These are phyloP conservation scores for Sisymbrium irio DNA, from an alignment of 345 rosid species.

Conservation along the genomic window DNA sequence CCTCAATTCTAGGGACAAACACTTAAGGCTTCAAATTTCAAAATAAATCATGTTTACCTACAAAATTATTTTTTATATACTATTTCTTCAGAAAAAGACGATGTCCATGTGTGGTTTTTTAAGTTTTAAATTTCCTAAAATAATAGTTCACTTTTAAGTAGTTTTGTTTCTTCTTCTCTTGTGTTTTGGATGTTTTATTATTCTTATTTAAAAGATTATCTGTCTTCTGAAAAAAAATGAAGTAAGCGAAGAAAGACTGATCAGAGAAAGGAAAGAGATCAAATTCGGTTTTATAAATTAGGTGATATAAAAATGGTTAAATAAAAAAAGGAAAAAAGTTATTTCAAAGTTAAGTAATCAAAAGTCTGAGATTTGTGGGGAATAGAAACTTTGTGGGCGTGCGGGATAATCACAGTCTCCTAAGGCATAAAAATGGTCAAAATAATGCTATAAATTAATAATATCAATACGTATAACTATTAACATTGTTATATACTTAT, in stretches of 20 bases:
- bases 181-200: neutral
- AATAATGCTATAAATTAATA: conserved; percentile 18
- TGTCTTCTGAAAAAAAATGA: neutral
- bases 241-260: neutral
- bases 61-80: neutral
- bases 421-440: conserved; percentile 35
- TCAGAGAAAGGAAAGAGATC: neutral
- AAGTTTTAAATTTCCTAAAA: neutral
- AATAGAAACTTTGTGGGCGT: conserved; percentile 42
- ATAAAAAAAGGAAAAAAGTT: neutral
- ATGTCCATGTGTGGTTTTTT: neutral
- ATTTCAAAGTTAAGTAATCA: conserved; percentile 3
- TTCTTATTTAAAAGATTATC: neutral
- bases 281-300: neutral
- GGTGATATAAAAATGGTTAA: neutral
- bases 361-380: conserved; percentile 34
- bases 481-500: neutral
- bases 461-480: neutral
- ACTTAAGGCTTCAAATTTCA: conserved; percentile 14
- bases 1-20: conserved; percentile 34
- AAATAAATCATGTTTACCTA: conserved; percentile 9
- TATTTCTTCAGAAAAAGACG: neutral
- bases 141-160: neutral
- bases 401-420: conserved; percentile 44
- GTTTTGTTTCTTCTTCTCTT: neutral